Percentiles rank a stretch among this genome's conserved stretches.
Evolutionary conservation across 192 early-diverging fungal genomes (phyloP).

Genomic region (Gonapodya prolifera): DNA sequence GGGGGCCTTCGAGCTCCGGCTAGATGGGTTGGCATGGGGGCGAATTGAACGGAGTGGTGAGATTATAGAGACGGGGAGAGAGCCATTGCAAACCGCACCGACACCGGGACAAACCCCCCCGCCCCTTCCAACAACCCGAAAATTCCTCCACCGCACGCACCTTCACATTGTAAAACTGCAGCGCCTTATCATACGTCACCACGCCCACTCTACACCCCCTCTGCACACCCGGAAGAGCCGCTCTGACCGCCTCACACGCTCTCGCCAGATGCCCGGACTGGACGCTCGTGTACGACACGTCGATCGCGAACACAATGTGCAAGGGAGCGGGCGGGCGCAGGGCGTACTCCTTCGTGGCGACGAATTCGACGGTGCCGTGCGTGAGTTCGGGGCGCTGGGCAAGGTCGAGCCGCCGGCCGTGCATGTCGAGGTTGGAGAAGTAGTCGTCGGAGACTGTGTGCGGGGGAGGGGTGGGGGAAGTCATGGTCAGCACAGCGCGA

Average conservation of each 20-base stretch:
- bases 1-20: slow-evolving; percentile 68
- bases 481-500: no score
- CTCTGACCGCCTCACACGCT: slow-evolving; percentile 51
- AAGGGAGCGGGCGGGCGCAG: slow-evolving; percentile 51
- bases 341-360: slow-evolving; percentile 67
- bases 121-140: no score
- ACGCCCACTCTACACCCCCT: slow-evolving; percentile 62
- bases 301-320: slow-evolving; percentile 83
- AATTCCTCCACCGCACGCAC: no score
- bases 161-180: slow-evolving; percentile 92
- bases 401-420: slow-evolving; percentile 68
- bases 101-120: no score
- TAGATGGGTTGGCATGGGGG: no score
- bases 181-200: slow-evolving; percentile 74
- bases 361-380: slow-evolving; percentile 83
- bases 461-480: no score
- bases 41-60: no score
- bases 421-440: slow-evolving; percentile 92
- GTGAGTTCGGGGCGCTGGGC: slow-evolving; percentile 77
- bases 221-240: slow-evolving; percentile 42
- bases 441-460: slow-evolving; percentile 69
- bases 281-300: slow-evolving; percentile 79
- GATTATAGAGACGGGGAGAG: no score
- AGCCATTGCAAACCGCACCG: no score
- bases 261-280: slow-evolving; percentile 69